Base-by-base conservation (phyloP, 225 moss, liverwort and hornwort species). In the Pseudoscleropodium purum region DNA sequence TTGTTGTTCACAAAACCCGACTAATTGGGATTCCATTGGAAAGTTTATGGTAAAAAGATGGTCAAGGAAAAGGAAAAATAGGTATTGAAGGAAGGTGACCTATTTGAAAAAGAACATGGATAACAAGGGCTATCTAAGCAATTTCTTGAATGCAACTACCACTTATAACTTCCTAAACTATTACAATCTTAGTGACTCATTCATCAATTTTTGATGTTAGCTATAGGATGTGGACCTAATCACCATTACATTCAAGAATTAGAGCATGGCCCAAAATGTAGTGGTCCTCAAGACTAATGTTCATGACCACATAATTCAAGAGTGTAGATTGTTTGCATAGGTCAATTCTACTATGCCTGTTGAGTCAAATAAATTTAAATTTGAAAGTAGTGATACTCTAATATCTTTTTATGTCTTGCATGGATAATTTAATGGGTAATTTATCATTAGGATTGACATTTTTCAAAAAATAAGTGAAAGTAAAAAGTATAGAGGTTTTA, bases 321-420 rank as follows among this genome's bases (percentile, higher is more conserved):
- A 51, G 7, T 4, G 1, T 31, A 47, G 49, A 33, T 4, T 33
- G 4, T 4, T 1, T 0, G 0, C 4, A 47, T 31, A 47, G 18
- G 30, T 5, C 26, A 41, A 41, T 72, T 27, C 5, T 25, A 41
- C 11, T 30, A 3, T 47, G 2, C 4, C 2, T 18, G 2, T 75
- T 74, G 47, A 30, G 6, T 4, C 0, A 1, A 47, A 6, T 10
- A 30, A 30, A 30, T 45, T 30, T 75, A 29, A 45, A 2, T 17
- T 10, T 45, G 10, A 74, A 45, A 74, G 11, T 6, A 18, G 4
- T 29, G 10, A 45, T 45, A 45, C 14, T 75, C 47, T 30, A 30
- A 18, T 29, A 18, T 45, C 69, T 23, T n/a, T 4, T n/a, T 69
- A 4, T 24, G 0, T 69, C 24, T 7, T 20, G 24, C 7, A 69